Conservation (phyloP, 257 asterid species). For the Gentiana macrophylla region DNA sequence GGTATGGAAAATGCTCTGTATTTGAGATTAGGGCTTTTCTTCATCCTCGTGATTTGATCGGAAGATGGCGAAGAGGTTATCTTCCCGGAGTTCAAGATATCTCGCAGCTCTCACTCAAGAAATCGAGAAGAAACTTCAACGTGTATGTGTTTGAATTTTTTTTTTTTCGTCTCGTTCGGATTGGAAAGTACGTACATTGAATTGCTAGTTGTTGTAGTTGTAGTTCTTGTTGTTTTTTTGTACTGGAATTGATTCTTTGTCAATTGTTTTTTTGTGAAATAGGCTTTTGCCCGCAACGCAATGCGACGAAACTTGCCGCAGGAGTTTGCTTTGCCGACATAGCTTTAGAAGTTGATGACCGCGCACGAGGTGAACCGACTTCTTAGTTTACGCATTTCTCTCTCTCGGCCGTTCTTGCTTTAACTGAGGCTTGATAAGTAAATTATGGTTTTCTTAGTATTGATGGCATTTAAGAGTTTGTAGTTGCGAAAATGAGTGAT, state of each 20-base stretch:
- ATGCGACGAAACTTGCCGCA: slow-evolving; percentile 76
- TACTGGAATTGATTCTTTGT: background rate
- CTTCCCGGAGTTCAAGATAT: slow-evolving; percentile 64
- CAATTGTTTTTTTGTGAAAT: background rate
- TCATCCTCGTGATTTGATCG: no score
- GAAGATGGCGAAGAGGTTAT: slow-evolving; percentile 45
- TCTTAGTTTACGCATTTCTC: no score
- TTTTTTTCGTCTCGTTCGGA: no score
- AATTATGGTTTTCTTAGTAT: no score
- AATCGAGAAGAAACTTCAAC: slow-evolving; percentile 91
- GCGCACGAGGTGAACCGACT: slow-evolving; percentile 58
- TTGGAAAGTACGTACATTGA: no score
- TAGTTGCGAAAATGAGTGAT: no score
- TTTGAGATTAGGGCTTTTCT: no score
- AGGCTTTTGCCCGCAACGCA: slow-evolving; percentile 75
- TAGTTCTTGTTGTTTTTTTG: background rate
- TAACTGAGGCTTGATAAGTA: no score
- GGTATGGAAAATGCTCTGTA: no score
- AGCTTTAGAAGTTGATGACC: slow-evolving; percentile 95
- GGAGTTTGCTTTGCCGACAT: slow-evolving; percentile 82
- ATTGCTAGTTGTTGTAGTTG: no score
- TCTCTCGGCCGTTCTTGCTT: no score
- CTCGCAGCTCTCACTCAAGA: slow-evolving; percentile 72
- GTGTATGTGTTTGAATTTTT: slow-evolving; percentile 31
- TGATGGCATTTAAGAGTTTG: no score